These are phyloP conservation scores for Pichia heedii DNA, from an alignment of 805 yeast species.

Conservation along the genomic window DNA sequence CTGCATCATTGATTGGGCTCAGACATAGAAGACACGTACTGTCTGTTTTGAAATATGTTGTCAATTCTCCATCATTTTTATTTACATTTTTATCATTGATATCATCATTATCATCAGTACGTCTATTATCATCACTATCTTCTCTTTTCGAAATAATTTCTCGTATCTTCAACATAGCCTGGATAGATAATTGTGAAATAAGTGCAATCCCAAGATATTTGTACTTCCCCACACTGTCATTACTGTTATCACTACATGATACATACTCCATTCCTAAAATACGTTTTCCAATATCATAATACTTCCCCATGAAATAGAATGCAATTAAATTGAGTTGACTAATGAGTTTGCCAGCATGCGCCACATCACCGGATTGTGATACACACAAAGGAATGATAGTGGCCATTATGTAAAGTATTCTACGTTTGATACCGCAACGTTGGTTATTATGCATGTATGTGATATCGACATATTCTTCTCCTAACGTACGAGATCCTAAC, in stretches of 20 bases:
- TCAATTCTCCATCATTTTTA: constrained; percentile 37
- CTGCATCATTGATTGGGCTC: constrained; percentile 69
- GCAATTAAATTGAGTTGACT: background rate
- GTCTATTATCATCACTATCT: background rate
- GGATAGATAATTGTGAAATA: constrained; percentile 42
- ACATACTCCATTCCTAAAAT: constrained; percentile 75
- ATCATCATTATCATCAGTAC: background rate
- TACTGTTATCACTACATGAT: constrained; percentile 44
- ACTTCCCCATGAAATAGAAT: constrained; percentile 42
- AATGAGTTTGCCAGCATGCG: background rate
- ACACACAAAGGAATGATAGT: background rate
- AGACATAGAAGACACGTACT: constrained; percentile 81
- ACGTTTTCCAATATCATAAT: constrained; percentile 70
- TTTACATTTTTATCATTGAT: background rate
- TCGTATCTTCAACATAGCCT: background rate
- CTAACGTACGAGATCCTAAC: constrained; percentile 71
- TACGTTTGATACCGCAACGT: constrained; percentile 33
- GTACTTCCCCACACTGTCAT: constrained; percentile 48
- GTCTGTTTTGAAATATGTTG: constrained; percentile 61
- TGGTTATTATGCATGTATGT: constrained; percentile 53
- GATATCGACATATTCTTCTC: constrained; percentile 89
- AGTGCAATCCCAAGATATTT: constrained; percentile 64
- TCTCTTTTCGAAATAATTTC: background rate
- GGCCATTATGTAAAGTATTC: background rate
- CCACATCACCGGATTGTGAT: background rate